Base-by-base conservation (phyloP, 1,284 basidiomycete species). In the Entoloma clypeatum region DNA sequence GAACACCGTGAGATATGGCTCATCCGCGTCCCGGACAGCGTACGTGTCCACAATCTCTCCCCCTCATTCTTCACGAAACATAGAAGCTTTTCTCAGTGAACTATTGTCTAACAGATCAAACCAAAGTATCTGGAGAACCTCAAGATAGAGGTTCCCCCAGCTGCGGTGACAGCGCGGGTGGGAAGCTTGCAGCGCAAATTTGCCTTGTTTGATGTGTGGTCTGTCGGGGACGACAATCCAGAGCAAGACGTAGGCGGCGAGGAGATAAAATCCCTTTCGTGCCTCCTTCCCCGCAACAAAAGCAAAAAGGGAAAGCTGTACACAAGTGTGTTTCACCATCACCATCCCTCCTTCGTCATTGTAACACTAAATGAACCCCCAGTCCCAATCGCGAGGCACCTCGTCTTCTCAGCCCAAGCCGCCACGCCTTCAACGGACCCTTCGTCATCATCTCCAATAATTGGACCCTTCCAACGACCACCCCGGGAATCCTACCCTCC, bases 1-100 rank as follows among this genome's bases (percentile, higher is more conserved):
- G 68, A 75, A 0, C 72, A 83, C 45, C 53, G 76, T 3, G 85
- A 88, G 52, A 49, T 88, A 4, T 86, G 83, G 76, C 61, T 86
- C 8, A 68, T 88, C 16, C 72, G 85, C 7, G 72, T 79, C 10
- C 85, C 85, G 9, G 73, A 77, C 5, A 69, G 69, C 31, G 85
- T 87, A 55, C 48, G 82, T 67, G 29, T 43, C 17, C n/a, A 10
- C 17, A 41, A 27, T 23, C 30, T 31, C 36, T 37, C 18, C 18
- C 25, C 7, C 39, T 28, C 8, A 7, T 39, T 36, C 18, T 27
- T n/a, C 27, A 28, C 39, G n/a, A n/a, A n/a, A n/a, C n/a, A n/a
- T n/a, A 9, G 21, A 36, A 16, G 9, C 41, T 44, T 35, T 19
- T 14, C 24, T 30, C 9, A 32, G 33, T 23, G 46, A 24, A 41